Conservation (phyloP, 2,329 filamentous ascomycete species). For the Aspergillus texensis region DNA sequence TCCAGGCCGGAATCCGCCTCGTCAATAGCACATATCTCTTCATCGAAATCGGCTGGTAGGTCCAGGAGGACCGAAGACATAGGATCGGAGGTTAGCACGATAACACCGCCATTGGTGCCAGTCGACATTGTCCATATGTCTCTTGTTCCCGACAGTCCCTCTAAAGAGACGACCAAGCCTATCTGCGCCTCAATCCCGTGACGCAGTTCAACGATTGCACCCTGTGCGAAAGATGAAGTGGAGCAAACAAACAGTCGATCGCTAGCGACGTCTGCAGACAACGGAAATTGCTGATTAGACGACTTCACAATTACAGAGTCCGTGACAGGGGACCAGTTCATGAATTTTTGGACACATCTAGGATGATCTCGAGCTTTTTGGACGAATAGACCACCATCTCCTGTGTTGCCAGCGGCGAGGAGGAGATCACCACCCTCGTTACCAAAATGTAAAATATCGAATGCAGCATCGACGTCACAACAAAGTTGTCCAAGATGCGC, state of each 20-base stretch:
- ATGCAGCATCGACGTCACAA: slow-evolving; percentile 78
- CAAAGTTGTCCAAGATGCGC: slow-evolving; percentile 66
- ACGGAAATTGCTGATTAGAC: slow-evolving; percentile 17
- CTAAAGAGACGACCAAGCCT: slow-evolving; percentile 47
- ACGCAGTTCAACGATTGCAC: slow-evolving; percentile 69
- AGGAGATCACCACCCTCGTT: slow-evolving; percentile 74
- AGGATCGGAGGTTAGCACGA: slow-evolving; percentile 47
- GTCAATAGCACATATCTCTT: slow-evolving; percentile 44
- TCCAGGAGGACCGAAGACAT: slow-evolving; percentile 42
- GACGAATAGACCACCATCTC: slow-evolving; percentile 75
- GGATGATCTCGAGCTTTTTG: slow-evolving; percentile 62
- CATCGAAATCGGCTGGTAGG: slow-evolving; percentile 39
- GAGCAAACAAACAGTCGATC: slow-evolving; percentile 69
- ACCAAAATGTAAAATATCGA: slow-evolving; percentile 69
- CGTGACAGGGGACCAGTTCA: slow-evolving; percentile 61
- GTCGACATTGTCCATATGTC: slow-evolving; percentile 50
- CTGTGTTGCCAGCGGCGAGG: slow-evolving; percentile 75
- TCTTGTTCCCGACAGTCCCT: slow-evolving; percentile 43
- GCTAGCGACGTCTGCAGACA: slow-evolving; percentile 34
- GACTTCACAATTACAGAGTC: slow-evolving; percentile 45
- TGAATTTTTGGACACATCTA: slow-evolving; percentile 62
- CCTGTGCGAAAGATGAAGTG: slow-evolving; percentile 60
- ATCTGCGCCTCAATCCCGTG: slow-evolving; percentile 71
- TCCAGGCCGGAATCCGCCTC: slow-evolving; percentile 44
- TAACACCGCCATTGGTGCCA: slow-evolving; percentile 33